Percentiles rank a stretch among this genome's conserved stretches.
phyloP scores from a whole-genome alignment of 345 rosid species.

The Aquilaria malaccensis region DNA sequence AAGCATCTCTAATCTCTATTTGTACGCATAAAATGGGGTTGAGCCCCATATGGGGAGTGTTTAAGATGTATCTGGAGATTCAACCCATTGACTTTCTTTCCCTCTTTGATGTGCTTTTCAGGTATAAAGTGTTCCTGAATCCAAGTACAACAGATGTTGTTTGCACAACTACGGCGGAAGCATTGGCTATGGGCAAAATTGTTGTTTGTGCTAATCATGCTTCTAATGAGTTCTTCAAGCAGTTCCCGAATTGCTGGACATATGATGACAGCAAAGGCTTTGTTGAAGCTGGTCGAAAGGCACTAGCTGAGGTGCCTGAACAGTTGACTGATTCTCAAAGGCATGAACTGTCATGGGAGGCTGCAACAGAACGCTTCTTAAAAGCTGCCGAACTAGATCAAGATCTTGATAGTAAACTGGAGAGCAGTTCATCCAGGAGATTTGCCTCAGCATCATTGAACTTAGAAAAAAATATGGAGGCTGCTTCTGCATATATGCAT shows the following conservation, averaged over 20 bases:
- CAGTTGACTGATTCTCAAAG: slow-evolving; percentile 58
- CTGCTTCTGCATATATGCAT: slow-evolving; percentile 70
- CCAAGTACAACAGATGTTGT: slow-evolving; percentile 99
- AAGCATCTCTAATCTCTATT: too few relatives aligned
- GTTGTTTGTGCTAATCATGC: slow-evolving; percentile 42
- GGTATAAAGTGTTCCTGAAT: slow-evolving; percentile 88
- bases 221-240: slow-evolving; percentile 57
- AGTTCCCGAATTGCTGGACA: slow-evolving; percentile 70
- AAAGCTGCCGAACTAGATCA: slow-evolving; percentile 38
- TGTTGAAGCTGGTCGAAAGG: slow-evolving; percentile 43
- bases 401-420: slow-evolving; percentile 6
- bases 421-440: slow-evolving; percentile 16
- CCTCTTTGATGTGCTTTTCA: slow-evolving; percentile 25
- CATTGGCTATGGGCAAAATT: slow-evolving; percentile 91
- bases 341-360: slow-evolving; percentile 79
- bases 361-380: slow-evolving; percentile 79
- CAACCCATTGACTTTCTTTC: not conserved
- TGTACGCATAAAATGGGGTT: too few relatives aligned
- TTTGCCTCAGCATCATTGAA: slow-evolving; percentile 49
- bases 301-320: slow-evolving; percentile 63
- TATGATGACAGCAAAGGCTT: slow-evolving; percentile 48
- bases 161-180: slow-evolving; percentile 97
- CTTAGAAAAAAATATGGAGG: slow-evolving; percentile 44
- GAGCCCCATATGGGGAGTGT: too few relatives aligned
- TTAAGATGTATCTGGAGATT: not conserved